Percentiles rank a stretch among this genome's conserved stretches.
Evolutionary conservation across 2,329 filamentous ascomycete genomes (phyloP).

Genomic region (Chalaropsis thielavioides): DNA sequence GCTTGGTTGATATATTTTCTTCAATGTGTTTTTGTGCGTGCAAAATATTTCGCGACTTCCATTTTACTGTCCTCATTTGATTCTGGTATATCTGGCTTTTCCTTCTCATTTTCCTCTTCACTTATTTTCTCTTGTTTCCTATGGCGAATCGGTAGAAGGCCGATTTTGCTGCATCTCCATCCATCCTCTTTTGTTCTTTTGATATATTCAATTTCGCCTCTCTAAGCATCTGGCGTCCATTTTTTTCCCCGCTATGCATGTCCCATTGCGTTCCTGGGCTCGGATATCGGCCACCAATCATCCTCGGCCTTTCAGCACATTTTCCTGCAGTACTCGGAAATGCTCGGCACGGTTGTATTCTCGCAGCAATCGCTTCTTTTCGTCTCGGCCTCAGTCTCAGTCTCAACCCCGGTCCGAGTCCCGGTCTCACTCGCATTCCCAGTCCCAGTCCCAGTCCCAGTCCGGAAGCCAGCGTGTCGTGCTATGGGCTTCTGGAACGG

Average conservation of each 20-base stretch:
- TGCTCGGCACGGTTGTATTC: neutral
- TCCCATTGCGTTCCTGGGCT: conserved; percentile 15
- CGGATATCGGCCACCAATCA: conserved; percentile 10
- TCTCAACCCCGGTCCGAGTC: neutral
- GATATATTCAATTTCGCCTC: neutral
- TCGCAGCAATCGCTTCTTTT: conserved; percentile 10
- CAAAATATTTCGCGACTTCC: conserved; percentile 1
- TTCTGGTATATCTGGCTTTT: neutral
- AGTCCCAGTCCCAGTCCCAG: neutral
- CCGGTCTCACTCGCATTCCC: neutral
- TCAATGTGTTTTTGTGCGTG: conserved; percentile 1
- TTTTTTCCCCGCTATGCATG: conserved; percentile 6
- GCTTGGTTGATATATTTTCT: neutral
- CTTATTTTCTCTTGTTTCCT: neutral
- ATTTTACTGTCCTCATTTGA: neutral
- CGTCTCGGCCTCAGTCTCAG: neutral
- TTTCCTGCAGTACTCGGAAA: neutral
- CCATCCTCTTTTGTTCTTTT: neutral
- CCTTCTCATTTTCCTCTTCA: neutral
- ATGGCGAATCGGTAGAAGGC: neutral
- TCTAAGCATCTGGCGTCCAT: neutral
- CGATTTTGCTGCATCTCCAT: neutral
- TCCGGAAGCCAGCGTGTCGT: conserved; percentile 23
- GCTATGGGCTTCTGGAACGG: conserved; percentile 39
- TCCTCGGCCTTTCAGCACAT: neutral